phyloP scores from a whole-genome alignment of 169 alveolate species.

The Cryptosporidium andersoni region DNA sequence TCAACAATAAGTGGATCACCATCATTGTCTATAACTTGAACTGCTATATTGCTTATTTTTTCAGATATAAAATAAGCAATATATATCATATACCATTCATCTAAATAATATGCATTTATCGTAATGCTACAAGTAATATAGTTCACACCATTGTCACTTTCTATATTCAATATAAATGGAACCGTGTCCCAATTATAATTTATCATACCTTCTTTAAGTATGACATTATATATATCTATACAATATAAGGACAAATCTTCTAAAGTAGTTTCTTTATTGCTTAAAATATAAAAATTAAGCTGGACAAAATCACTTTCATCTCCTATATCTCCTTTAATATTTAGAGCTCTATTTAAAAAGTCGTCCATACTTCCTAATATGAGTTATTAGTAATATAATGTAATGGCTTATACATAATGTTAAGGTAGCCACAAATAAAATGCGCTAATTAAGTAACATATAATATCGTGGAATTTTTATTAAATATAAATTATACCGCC shows the following conservation, averaged over 20 bases:
- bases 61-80: conserved; percentile 25
- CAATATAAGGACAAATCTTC: neutral
- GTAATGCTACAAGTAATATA: conserved; percentile 9
- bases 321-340: conserved; percentile 16
- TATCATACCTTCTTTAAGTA: conserved; percentile 13
- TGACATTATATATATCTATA: neutral
- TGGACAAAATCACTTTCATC: conserved; percentile 15
- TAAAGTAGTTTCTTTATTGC: neutral
- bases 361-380: conserved; percentile 14
- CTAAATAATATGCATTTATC: conserved; percentile 21
- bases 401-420: neutral
- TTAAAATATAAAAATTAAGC: conserved; percentile 17
- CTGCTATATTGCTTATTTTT: neutral
- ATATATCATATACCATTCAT: conserved; percentile 48
- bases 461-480: too few relatives aligned
- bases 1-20: conserved; percentile 47
- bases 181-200: conserved; percentile 63
- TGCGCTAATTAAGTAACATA: too few relatives aligned
- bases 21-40: neutral
- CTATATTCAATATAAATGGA: conserved; percentile 29
- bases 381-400: neutral
- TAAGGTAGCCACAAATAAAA: neutral
- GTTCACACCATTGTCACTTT: conserved; percentile 5
- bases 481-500: too few relatives aligned
- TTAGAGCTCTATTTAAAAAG: conserved; percentile 15